phyloP scores from a whole-genome alignment of 331 rosid species.

The Acacia pycnantha region DNA sequence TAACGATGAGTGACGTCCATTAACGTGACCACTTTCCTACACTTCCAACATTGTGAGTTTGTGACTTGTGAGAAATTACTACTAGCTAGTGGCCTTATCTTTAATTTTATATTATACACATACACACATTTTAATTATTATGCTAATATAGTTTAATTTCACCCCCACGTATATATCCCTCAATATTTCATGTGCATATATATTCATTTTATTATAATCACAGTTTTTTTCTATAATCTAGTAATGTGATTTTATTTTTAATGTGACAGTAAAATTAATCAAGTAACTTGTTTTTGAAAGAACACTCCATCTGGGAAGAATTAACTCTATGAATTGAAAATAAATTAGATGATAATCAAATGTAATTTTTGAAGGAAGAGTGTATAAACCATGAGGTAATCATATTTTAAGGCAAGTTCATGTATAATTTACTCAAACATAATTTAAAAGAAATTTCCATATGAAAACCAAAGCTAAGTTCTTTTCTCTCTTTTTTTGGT shows the following conservation, averaged over 20 bases:
- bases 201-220: background rate
- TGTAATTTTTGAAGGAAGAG: background rate
- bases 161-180: no score
- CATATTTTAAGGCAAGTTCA: background rate
- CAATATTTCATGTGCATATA: background rate
- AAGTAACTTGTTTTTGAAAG: background rate
- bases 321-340: background rate
- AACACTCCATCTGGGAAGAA: background rate
- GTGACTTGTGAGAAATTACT: background rate
- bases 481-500: background rate
- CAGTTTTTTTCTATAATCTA: background rate
- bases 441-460: background rate
- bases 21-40: constrained; percentile 14
- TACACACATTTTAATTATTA: no score
- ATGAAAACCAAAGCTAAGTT: background rate
- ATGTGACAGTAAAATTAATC: background rate
- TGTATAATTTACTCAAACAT: background rate
- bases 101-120: background rate
- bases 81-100: background rate
- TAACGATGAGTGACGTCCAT: constrained; percentile 36
- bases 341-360: background rate
- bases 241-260: background rate
- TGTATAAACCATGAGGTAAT: background rate
- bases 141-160: no score
- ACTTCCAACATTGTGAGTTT: background rate